Base-by-base conservation (phyloP, 345 rosid genomes). In the Aquilaria yunnanensis region DNA sequence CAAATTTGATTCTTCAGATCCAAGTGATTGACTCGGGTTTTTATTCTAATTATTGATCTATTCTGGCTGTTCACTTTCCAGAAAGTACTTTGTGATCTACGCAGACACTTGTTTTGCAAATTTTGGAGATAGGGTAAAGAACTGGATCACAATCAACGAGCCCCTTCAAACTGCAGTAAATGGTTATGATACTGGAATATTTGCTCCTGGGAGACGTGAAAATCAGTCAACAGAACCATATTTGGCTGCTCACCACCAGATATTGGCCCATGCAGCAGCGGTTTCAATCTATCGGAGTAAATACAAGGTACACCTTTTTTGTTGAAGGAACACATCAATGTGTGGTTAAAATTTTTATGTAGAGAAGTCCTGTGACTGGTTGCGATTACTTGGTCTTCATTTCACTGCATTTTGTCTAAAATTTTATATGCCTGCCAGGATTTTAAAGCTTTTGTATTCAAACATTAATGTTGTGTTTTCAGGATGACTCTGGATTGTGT, bases 81-180 rank as follows among this genome's bases (percentile, higher is more conserved):
- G 97, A 75, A 80, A 86, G 62, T 81, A 81, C 77, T 90, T 93
- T 76, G 87, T 79, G 57, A 69, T 68, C 10, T 89, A 82, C 61
- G 91, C 85, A 50, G 93, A 84, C 50, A 77, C 89, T 56, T 89
- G 97, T 67, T 89, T 89, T 67, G 75, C 84, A 50, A 72, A 60
- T 62, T 92, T 92, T 57, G 96, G 98, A 9, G 97, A 92, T 65
- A 77, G 97, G 79, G 98, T 89, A 3, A 87, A 89, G 73, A 82
- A 83, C 34, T 89, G 97, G 97, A 84, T 84, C 41, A 92, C 98
- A 47, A 32, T 89, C 47, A 92, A 92, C 64, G 93, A 92, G 65
- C 98, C 97, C 63, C 77, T 75, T 34, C 83, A 75, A 66, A 85
- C 79, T 74, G 77, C 85, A 0, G 67, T 72, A 37, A 78, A 76